Evolutionary conservation across 176 grass and related monocot genomes (phyloP).

Genomic region (Triticum urartu): DNA sequence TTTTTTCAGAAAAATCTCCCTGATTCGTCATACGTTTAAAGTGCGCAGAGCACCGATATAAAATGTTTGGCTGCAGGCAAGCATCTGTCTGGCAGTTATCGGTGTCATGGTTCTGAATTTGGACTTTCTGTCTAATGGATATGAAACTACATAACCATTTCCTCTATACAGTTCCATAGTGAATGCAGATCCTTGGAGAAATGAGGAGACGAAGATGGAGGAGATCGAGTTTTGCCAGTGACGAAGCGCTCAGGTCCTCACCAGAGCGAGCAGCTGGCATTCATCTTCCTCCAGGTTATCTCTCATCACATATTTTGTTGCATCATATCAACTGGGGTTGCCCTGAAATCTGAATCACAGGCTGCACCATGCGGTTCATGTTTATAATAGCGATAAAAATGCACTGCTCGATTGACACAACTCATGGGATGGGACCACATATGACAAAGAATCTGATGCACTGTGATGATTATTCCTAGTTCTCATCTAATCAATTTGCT

Average conservation of each 20-base stretch:
- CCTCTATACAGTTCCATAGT: not conserved
- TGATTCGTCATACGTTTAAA: not conserved
- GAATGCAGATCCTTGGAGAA: not conserved
- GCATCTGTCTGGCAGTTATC: not conserved
- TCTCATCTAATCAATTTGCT: not conserved
- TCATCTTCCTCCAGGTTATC: conserved; percentile 33
- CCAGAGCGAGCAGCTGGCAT: not conserved
- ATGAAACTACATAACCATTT: conserved; percentile 2
- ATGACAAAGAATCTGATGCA: conserved; percentile 3
- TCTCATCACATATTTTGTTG: conserved; percentile 4
- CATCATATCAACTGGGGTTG: not conserved
- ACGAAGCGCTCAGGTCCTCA: not conserved
- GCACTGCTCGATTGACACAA: not conserved
- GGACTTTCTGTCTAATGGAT: not conserved
- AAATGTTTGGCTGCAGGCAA: not conserved
- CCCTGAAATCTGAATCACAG: not conserved
- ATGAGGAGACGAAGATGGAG: not conserved
- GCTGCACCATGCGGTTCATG: not conserved
- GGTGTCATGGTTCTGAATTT: not conserved
- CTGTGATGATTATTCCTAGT: conserved; percentile 16
- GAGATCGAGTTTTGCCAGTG: not conserved
- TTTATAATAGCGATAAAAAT: not conserved
- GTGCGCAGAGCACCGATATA: not conserved
- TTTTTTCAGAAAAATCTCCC: not conserved
- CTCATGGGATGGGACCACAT: not conserved